Evolutionary conservation across 495 filamentous ascomycete species (phyloP), one percentile per base, ranked within the genome.

Genomic region (Schizothecium vesticola): DNA sequence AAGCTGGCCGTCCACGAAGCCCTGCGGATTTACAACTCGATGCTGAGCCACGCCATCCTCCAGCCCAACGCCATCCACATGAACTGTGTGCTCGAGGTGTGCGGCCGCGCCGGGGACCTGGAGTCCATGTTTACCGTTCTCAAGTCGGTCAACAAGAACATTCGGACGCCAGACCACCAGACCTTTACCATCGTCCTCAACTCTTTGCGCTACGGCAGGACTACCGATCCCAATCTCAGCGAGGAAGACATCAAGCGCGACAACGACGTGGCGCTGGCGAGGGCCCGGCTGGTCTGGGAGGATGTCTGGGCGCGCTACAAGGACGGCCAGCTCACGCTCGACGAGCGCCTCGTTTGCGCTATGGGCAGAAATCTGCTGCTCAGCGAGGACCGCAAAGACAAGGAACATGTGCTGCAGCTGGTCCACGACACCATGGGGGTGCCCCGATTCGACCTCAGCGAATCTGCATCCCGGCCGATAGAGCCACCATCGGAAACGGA

Each of bases 151-250:
- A 84, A 88, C 63, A 79, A 83, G 9, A 87, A 88, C 2, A 71
- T 80, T 0, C 83, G 82, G 25, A 81, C 88, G 3, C 88, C 95
- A 2, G 86, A 94, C 69, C 80, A 80, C 23, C 68, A 82, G 21
- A 97, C 95, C 0, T 99, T 89, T 68, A 91, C 91, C 5, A 92
- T 86, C 33, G 90, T 99, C 64, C 68, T 99, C 26, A 89, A 91
- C 64, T 91, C 89, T 5, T 82, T 96, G 23, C 78, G 83, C 22
- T 36, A 66, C 61, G 70, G 55, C 70, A 83, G 16, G 51, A 76
- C 67, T 11, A 67, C 59, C 43, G 68, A 60, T 33, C 61, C 33
- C 23, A 67, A 61, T 19, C 10, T 65, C 61, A 29, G 66, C 11
- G 63, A 70, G 1, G 72, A 70, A 5, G 72, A 80, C 55, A 63